A percentile compares a stretch with the other conserved stretches of the same genome.
Evolutionary conservation across 306 rosid species (phyloP).

Genomic region (Betula pendula): DNA sequence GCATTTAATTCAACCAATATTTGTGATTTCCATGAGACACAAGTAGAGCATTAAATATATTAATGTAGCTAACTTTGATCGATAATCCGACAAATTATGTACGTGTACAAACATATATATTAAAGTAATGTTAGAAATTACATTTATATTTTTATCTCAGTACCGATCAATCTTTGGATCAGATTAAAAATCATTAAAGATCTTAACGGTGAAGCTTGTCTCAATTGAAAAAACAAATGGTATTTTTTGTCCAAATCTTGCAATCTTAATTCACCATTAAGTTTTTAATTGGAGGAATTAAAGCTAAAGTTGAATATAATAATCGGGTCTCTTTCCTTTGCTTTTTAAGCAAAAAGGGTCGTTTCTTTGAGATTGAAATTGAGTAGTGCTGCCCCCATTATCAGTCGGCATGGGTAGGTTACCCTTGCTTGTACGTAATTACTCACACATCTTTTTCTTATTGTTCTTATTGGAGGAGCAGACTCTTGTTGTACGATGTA

Average conservation of each 20-base stretch:
- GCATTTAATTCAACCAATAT: conserved; percentile 1
- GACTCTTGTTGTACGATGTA: not conserved
- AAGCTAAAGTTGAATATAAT: not conserved
- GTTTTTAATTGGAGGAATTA: too few relatives aligned
- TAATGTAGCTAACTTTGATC: too few relatives aligned
- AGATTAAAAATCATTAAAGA: too few relatives aligned
- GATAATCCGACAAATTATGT: too few relatives aligned
- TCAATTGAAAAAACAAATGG: too few relatives aligned
- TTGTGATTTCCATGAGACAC: not conserved
- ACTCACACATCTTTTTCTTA: not conserved
- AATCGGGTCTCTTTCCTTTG: not conserved
- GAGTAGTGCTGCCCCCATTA: not conserved
- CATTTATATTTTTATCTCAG: too few relatives aligned
- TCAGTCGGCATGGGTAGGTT: not conserved
- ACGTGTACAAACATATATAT: too few relatives aligned
- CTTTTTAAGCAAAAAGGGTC: not conserved
- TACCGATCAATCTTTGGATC: too few relatives aligned
- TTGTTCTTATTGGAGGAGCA: not conserved
- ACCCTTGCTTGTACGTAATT: conserved; percentile 25
- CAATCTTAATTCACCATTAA: too few relatives aligned
- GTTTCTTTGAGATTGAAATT: not conserved
- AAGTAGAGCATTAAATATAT: not conserved
- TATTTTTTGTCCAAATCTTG: too few relatives aligned
- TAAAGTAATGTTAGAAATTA: too few relatives aligned
- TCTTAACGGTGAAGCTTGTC: too few relatives aligned